Conservation (phyloP, 164 flowering plant genomes). For the Saururus chinensis region DNA sequence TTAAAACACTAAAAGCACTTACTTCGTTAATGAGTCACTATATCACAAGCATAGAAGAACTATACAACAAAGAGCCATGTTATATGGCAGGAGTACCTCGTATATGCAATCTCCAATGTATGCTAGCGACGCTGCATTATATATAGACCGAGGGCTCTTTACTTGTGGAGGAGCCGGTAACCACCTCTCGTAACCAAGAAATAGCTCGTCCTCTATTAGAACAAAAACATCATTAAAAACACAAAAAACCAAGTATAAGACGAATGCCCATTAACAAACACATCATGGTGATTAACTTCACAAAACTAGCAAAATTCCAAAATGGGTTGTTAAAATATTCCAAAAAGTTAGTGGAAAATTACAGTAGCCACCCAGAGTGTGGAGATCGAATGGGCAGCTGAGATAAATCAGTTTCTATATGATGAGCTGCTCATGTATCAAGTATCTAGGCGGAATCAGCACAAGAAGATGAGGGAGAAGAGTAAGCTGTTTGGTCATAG, state of each 20-base stretch:
- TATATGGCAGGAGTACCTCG: constrained; percentile 31
- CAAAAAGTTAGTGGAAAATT: too few relatives aligned
- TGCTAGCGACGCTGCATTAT: constrained; percentile 69
- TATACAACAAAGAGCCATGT: neutral
- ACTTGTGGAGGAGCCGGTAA: constrained; percentile 64
- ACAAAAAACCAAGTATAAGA: neutral
- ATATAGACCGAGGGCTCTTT: constrained; percentile 59
- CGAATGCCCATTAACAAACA: neutral
- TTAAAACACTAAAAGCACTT: too few relatives aligned
- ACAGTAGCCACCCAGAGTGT: too few relatives aligned
- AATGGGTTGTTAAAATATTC: too few relatives aligned
- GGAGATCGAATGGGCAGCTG: too few relatives aligned
- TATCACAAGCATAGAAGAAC: neutral
- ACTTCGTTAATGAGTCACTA: too few relatives aligned
- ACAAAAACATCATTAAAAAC: neutral
- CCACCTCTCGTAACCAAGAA: constrained; percentile 73
- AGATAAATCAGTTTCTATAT: too few relatives aligned
- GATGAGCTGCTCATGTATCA: too few relatives aligned
- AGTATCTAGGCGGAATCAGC: too few relatives aligned
- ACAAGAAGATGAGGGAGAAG: too few relatives aligned
- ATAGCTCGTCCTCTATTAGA: constrained; percentile 18
- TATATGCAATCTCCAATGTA: constrained; percentile 72
- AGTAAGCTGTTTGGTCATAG: too few relatives aligned
- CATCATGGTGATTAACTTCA: neutral
- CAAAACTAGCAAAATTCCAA: neutral